These are phyloP conservation scores for Melastoma malabathricum DNA, from an alignment of 345 rosid species.

Conservation along the genomic window DNA sequence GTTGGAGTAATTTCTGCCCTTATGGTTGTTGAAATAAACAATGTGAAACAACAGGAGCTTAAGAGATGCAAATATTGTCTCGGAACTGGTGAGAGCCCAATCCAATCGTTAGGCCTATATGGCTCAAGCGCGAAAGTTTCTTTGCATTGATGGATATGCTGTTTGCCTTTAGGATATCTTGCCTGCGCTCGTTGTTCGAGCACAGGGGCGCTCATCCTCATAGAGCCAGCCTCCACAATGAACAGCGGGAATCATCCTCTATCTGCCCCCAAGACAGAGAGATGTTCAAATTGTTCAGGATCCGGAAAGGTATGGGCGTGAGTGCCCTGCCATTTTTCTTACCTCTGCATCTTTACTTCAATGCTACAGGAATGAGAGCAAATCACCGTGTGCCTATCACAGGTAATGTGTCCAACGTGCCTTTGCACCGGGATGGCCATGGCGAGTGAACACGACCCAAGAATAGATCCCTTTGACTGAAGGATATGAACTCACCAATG, in stretches of 20 bases:
- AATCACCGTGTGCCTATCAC: constrained; percentile 1
- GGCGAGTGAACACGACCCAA: constrained; percentile 95
- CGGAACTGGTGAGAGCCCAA: constrained; percentile 59
- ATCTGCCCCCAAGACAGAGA: constrained; percentile 53
- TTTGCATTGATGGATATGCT: not conserved
- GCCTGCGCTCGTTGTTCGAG: constrained; percentile 93
- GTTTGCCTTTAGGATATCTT: constrained; percentile 44
- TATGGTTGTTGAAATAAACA: constrained; percentile 97
- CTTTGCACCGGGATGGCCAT: constrained; percentile 99
- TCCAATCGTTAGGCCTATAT: not conserved
- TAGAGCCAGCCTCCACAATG: constrained; percentile 53
- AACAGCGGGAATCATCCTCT: constrained; percentile 34
- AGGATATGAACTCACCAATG: not conserved
- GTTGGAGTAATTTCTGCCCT: constrained; percentile 92
- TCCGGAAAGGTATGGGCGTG: constrained; percentile 59
- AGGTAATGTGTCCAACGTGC: constrained; percentile 99
- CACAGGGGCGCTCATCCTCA: constrained; percentile 60
- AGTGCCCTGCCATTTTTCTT: too few relatives aligned
- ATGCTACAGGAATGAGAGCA: not conserved
- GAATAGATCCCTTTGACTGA: constrained; percentile 86
- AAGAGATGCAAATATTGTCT: constrained; percentile 98
- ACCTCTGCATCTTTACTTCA: not conserved
- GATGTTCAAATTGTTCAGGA: constrained; percentile 94
- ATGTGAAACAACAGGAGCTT: constrained; percentile 83
- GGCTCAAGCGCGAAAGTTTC: not conserved